Evolutionary conservation across 1,284 basidiomycete species (phyloP).

Genomic region (Heliocybe sulcata): DNA sequence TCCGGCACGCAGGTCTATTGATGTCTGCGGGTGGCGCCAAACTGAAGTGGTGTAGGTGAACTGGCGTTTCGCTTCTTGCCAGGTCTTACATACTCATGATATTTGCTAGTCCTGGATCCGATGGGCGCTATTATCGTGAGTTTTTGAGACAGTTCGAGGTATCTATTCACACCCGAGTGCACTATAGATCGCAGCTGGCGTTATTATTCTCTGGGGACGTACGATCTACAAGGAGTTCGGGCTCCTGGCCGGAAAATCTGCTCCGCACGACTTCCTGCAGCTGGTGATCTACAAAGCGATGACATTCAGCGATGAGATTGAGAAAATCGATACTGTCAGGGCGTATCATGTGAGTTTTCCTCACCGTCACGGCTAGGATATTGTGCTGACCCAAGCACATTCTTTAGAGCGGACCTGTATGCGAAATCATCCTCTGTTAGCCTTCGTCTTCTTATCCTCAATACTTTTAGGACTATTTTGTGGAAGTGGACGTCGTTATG

Average conservation of each 20-base stretch:
- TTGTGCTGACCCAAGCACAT: too few relatives aligned
- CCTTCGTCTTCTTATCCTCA: not conserved
- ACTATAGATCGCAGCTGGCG: constrained; percentile 58
- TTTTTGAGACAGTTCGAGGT: not conserved
- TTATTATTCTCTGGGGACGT: constrained; percentile 75
- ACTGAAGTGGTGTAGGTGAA: constrained; percentile 69
- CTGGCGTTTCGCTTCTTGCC: constrained; percentile 1
- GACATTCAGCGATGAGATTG: constrained; percentile 84
- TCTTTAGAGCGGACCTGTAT: constrained; percentile 56
- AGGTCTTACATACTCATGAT: constrained; percentile 1
- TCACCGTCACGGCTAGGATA: not conserved
- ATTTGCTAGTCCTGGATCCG: constrained; percentile 63
- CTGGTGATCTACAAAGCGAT: constrained; percentile 90
- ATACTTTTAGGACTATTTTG: constrained; percentile 68
- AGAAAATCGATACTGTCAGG: constrained; percentile 82
- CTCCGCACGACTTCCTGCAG: constrained; percentile 86
- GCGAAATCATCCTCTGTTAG: constrained; percentile 14
- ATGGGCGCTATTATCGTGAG: constrained; percentile 72
- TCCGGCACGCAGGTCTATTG: constrained; percentile 55
- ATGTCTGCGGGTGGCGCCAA: constrained; percentile 91
- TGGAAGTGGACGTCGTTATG: constrained; percentile 96
- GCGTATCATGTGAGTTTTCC: constrained; percentile 72
- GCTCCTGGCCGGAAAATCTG: constrained; percentile 85
- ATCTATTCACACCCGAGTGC: constrained; percentile 24
- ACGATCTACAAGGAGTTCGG: constrained; percentile 82